phyloP scores from a whole-genome alignment of 148 eudicot genomes.

The Vaccinium macrocarpon region DNA sequence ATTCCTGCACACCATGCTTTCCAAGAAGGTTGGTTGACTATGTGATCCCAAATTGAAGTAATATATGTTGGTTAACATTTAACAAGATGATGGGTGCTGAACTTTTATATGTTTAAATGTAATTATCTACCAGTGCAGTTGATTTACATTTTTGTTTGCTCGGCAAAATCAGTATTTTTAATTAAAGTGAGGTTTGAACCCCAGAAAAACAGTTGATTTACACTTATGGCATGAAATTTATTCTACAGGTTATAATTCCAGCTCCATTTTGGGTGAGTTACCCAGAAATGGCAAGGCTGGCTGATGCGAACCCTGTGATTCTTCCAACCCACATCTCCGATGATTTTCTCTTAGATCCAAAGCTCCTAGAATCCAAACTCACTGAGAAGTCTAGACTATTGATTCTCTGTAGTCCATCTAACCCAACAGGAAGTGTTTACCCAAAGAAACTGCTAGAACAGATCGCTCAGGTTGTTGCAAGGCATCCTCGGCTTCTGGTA shows the following conservation, averaged over 20 bases:
- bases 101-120: not conserved
- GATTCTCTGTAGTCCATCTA: slow-evolving; percentile 91
- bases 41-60: not conserved
- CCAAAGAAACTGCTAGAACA: slow-evolving; percentile 74
- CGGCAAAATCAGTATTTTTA: too few species aligned
- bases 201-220: not conserved
- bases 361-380: slow-evolving; percentile 74
- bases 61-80: not conserved
- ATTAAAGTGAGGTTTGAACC: too few species aligned
- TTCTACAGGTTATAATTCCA: slow-evolving; percentile 78
- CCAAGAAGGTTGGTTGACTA: not conserved
- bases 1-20: not conserved
- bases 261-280: slow-evolving; percentile 96
- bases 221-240: slow-evolving; percentile 9
- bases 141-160: too few species aligned
- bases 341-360: slow-evolving; percentile 81
- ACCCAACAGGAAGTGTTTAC: slow-evolving; percentile 94
- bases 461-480: slow-evolving; percentile 77
- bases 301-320: slow-evolving; percentile 91
- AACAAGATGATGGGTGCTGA: not conserved
- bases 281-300: slow-evolving; percentile 95
- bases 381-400: slow-evolving; percentile 82
- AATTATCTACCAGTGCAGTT: not conserved
- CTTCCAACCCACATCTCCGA: slow-evolving; percentile 70
- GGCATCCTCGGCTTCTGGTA: slow-evolving; percentile 89